Evolutionary conservation across 2,329 filamentous ascomycete species (phyloP), one percentile per base, ranked within the genome.

Genomic region (Sclerotinia sclerotiorum): DNA sequence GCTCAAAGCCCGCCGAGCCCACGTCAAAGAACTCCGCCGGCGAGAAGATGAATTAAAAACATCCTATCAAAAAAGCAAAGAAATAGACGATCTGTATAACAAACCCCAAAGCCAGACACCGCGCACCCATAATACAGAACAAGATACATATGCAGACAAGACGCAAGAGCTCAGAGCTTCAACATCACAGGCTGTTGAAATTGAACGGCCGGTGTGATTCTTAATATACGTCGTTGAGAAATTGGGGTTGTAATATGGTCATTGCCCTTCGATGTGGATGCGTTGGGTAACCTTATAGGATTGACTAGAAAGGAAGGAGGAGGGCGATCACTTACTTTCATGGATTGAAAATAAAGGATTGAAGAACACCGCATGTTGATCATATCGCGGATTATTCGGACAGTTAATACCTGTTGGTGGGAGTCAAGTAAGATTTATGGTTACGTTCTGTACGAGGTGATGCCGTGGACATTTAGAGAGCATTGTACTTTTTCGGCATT

Each of bases 51-150:
- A 68, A 27, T 21, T 68, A 5, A 44, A 42, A 35, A 29, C 19
- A 19, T 51, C n/a, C 13, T 64, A 68, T 39, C 48, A 54, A 44
- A 7, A 48, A 6, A 62, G 64, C 57, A 44, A 60, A 44, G 57
- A 48, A 6, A 11, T 55, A 8, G 65, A 68, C 19, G 64, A 60
- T 39, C 46, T 21, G 8, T 65, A 29, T 19, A 62, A 65, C 1
- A 35, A 44, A 2, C 6, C 32, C 2, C 32, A 58, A 27, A 39
- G 21, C n/a, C 29, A 54, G n/a, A 19, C 10, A 29, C 32, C 21
- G 4, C 29, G 19, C 13, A 4, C 24, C 11, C 29, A 27, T 21
- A 2, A 27, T 21, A 2, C 24, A 11, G 65, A 61, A 13, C 32
- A 49, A 21, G 13, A n/a, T 17, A n/a, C 21, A 32, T 15, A 44